A percentile compares a stretch with the other conserved stretches of the same genome.
phyloP scores from a whole-genome alignment of 2,329 filamentous ascomycete genomes.

The Corniculantispora saksenae region DNA sequence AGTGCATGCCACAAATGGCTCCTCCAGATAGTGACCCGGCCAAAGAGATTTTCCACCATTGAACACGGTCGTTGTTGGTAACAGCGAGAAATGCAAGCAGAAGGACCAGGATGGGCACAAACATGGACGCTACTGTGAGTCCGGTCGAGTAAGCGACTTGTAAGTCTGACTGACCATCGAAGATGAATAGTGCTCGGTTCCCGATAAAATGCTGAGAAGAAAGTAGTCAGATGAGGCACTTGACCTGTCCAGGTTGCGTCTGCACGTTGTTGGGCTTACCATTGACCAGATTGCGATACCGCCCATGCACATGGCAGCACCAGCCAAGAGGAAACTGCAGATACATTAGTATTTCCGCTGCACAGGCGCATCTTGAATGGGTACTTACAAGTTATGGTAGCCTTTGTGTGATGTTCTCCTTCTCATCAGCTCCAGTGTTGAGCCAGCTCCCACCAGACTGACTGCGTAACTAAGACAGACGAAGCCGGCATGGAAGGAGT shows the following conservation, averaged over 20 bases:
- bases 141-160: conserved; percentile 74
- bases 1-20: conserved; percentile 84
- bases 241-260: background rate
- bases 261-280: conserved; percentile 37
- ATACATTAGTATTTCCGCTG: conserved; percentile 4
- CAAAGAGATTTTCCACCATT: conserved; percentile 57
- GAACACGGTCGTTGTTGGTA: conserved; percentile 59
- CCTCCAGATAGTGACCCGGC: conserved; percentile 72
- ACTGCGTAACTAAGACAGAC: conserved; percentile 74
- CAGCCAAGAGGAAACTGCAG: conserved; percentile 60
- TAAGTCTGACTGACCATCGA: conserved; percentile 58
- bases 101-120: conserved; percentile 76
- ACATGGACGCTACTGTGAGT: conserved; percentile 76
- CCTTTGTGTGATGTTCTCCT: conserved; percentile 70
- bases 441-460: conserved; percentile 74
- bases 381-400: conserved; percentile 65
- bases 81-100: conserved; percentile 71
- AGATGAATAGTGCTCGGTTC: conserved; percentile 75
- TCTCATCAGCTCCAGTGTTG: conserved; percentile 81
- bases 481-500: conserved; percentile 58
- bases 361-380: background rate
- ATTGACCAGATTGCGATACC: conserved; percentile 75
- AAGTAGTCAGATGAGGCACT: background rate
- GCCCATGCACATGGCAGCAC: conserved; percentile 70
- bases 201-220: conserved; percentile 72